Conservation (phyloP, 345 rosid genomes). For the Microthlaspi erraticum region DNA sequence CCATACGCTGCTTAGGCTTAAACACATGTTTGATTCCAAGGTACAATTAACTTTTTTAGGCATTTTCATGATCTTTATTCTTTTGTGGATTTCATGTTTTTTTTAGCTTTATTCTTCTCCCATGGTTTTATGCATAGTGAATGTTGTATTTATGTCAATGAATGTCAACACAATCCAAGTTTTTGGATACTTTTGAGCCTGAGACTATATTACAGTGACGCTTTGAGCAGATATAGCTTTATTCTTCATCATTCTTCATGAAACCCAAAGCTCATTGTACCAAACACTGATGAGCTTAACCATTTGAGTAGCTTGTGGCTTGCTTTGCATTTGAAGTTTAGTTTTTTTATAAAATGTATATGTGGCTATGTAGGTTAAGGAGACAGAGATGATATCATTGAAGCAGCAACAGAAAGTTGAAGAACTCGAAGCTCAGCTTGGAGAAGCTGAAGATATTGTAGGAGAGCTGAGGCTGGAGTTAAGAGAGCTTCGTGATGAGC, state of each 20-base stretch:
- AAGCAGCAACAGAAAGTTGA: constrained; percentile 66
- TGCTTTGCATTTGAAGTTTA: constrained; percentile 24
- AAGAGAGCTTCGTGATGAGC: constrained; percentile 64
- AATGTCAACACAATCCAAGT: background rate
- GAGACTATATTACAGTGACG: background rate
- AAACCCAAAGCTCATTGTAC: constrained; percentile 14
- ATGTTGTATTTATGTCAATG: background rate
- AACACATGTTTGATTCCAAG: constrained; percentile 81
- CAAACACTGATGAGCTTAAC: background rate
- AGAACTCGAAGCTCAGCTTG: constrained; percentile 89
- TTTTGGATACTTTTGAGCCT: constrained; percentile 5
- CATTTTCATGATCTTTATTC: background rate
- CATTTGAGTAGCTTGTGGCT: constrained; percentile 1
- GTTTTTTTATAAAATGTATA: background rate
- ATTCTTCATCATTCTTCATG: constrained; percentile 1
- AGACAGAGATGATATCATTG: constrained; percentile 61
- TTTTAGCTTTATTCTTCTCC: background rate
- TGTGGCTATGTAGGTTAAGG: constrained; percentile 60
- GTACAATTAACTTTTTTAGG: constrained; percentile 42
- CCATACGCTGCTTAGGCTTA: constrained; percentile 76
- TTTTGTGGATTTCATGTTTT: constrained; percentile 12
- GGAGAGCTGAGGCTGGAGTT: constrained; percentile 82
- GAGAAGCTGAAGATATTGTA: constrained; percentile 87
- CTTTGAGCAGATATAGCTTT: constrained; percentile 5
- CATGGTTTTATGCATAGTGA: constrained; percentile 7